Conservation (phyloP, 257 asterid genomes). For the Dorcoceras hygrometricum region DNA sequence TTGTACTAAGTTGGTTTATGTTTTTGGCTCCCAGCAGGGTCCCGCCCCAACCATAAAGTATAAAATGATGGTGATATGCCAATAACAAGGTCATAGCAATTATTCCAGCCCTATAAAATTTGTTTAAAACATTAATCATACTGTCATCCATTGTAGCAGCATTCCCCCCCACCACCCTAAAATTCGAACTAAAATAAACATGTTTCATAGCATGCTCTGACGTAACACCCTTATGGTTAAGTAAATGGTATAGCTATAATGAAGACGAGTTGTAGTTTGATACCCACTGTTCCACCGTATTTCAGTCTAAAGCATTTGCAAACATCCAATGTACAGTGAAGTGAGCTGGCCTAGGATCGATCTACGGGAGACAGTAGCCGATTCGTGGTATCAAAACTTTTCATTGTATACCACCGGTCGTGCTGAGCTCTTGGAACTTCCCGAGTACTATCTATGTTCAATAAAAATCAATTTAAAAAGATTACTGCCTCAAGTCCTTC, state of each 20-base stretch:
- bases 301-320: neutral
- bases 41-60: neutral
- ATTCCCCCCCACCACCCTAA: neutral
- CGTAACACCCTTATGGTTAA: neutral
- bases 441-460: neutral
- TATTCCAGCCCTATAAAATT: neutral
- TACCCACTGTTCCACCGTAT: neutral
- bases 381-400: neutral
- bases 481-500: neutral
- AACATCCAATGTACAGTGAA: neutral
- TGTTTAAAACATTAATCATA: neutral
- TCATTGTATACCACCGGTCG: neutral
- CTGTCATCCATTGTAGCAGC: neutral
- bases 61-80: neutral
- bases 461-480: neutral
- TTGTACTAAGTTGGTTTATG: neutral
- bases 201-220: neutral
- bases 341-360: neutral
- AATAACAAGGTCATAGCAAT: neutral
- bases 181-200: neutral
- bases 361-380: neutral
- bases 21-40: neutral
- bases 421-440: neutral
- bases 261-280: neutral
- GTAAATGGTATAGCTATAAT: neutral